Conservation (phyloP, 495 filamentous ascomycete species). For the Recurvomyces mirabilis region DNA sequence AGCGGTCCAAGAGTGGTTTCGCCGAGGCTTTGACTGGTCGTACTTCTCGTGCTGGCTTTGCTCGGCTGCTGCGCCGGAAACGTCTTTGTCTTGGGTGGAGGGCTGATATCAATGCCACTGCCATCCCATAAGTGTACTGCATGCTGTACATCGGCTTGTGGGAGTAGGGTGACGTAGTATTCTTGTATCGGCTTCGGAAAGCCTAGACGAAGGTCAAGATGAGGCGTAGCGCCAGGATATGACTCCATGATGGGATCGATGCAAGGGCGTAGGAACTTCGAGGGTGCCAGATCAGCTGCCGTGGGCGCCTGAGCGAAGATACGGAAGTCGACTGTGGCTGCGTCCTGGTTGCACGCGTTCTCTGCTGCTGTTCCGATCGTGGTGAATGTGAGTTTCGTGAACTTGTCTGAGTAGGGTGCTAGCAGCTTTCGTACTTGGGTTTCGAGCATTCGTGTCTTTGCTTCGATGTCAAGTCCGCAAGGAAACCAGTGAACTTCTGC, state of each 20-base stretch:
- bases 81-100: slow-evolving; percentile 19
- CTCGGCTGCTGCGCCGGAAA: slow-evolving; percentile 24
- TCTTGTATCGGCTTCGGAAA: slow-evolving; percentile 29
- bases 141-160: slow-evolving; percentile 26
- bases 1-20: slow-evolving; percentile 16
- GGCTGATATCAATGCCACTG: slow-evolving; percentile 18
- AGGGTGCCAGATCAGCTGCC: slow-evolving; percentile 22
- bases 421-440: slow-evolving; percentile 20
- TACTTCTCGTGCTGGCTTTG: background rate
- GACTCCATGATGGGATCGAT: slow-evolving; percentile 30
- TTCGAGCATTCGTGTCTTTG: slow-evolving; percentile 28
- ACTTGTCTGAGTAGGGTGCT: slow-evolving; percentile 8
- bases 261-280: slow-evolving; percentile 32
- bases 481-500: slow-evolving; percentile 27
- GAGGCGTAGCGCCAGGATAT: slow-evolving; percentile 32
- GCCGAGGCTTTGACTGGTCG: slow-evolving; percentile 6
- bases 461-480: slow-evolving; percentile 25
- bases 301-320: slow-evolving; percentile 24
- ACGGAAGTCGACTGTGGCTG: slow-evolving; percentile 24
- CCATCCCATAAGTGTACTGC: slow-evolving; percentile 25
- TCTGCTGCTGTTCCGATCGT: slow-evolving; percentile 12
- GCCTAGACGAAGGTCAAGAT: slow-evolving; percentile 28
- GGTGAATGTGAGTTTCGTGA: slow-evolving; percentile 21
- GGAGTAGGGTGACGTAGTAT: slow-evolving; percentile 31
- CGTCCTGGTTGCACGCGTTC: slow-evolving; percentile 20